Evolutionary conservation across 441 rosid genomes (phyloP), one percentile per base, ranked within the genome.

Genomic region (Syzygium syzygioides): DNA sequence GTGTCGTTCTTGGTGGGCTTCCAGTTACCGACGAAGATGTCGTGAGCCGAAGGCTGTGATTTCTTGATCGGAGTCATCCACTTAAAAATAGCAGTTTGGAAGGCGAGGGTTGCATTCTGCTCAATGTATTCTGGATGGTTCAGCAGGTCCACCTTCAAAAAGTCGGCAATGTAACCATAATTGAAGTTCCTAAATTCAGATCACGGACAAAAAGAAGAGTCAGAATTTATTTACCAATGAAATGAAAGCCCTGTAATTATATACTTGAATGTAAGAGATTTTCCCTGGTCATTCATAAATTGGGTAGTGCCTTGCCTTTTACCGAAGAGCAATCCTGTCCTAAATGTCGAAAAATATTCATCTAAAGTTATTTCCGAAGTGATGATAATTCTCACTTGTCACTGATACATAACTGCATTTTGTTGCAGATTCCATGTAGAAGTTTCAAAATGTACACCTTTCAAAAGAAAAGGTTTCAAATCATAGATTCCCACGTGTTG

Each of bases 1-100:
- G 90, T 89, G 88, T 89, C 90, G 23, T 89, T 89, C 86, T 89
- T 89, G 79, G 90, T 89, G 80, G 90, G 90, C 83, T 89, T 89
- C 90, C 90, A 89, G 86, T 89, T 53, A 41, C 90, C 90, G 0
- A 86, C 88, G 4, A 89, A 89, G 86, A 5, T 86, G 6, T 89
- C 90, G 26, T 89, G 90, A 59, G 90, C 86, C 4, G 90, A 87
- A 85, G 90, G 90, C 85, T 86, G 90, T 14, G 57, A 32, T 86
- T 87, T 89, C 88, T 86, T 89, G 28, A 86, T 32, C 3, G 90
- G 88, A 14, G 87, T 89, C 68, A 86, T 87, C 90, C 90, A 89
- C 54, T 25, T 89, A 83, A 86, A 68, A 7, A 89, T 83, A 1
- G 90, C 90, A 59, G 89, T 85, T 52, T 83, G 88, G 90, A 89